phyloP scores from a whole-genome alignment of 2,329 filamentous ascomycete genomes.

The Pseudogymnoascus pannorum region DNA sequence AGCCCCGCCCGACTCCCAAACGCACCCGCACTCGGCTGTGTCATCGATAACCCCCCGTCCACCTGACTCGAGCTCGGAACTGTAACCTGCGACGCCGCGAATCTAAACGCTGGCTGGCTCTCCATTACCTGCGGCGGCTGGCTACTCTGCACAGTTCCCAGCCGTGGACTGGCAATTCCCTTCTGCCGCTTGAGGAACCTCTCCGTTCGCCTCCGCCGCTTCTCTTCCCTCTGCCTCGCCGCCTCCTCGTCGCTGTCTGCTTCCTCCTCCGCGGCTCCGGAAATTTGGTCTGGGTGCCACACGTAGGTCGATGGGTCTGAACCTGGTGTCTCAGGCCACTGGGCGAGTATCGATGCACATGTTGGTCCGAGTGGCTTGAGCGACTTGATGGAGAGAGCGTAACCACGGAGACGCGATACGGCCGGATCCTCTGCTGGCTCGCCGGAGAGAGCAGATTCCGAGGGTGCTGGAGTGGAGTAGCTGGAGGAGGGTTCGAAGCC shows the following conservation, averaged over 20 bases:
- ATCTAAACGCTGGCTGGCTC: background rate
- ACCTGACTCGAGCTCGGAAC: conserved; percentile 16
- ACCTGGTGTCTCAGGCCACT: conserved; percentile 32
- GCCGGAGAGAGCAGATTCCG: conserved; percentile 22
- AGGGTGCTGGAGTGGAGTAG: conserved; percentile 23
- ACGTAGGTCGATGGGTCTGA: conserved; percentile 29
- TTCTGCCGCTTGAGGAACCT: conserved; percentile 24
- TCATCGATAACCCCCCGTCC: conserved; percentile 27
- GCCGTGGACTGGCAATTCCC: conserved; percentile 2
- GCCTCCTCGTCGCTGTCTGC: conserved; percentile 16
- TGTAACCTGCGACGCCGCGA: background rate
- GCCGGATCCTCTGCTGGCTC: conserved; percentile 26
- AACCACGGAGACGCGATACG: conserved; percentile 30
- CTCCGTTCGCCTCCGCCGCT: conserved; percentile 25
- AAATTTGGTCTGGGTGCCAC: conserved; percentile 22
- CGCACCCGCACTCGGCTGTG: conserved; percentile 42
- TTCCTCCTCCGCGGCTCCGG: conserved; percentile 15
- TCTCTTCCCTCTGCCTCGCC: conserved; percentile 19
- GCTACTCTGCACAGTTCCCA: background rate
- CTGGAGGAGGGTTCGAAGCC: conserved; percentile 14
- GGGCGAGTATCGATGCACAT: conserved; percentile 26
- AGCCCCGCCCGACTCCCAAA: conserved; percentile 36
- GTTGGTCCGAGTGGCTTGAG: conserved; percentile 21
- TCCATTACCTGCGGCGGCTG: background rate
- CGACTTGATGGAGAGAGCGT: conserved; percentile 27